A percentile compares a stretch with the other conserved stretches of the same genome.
Conservation (phyloP, 2,329 filamentous ascomycete species). For the Tolypocladium inflatum region DNA sequence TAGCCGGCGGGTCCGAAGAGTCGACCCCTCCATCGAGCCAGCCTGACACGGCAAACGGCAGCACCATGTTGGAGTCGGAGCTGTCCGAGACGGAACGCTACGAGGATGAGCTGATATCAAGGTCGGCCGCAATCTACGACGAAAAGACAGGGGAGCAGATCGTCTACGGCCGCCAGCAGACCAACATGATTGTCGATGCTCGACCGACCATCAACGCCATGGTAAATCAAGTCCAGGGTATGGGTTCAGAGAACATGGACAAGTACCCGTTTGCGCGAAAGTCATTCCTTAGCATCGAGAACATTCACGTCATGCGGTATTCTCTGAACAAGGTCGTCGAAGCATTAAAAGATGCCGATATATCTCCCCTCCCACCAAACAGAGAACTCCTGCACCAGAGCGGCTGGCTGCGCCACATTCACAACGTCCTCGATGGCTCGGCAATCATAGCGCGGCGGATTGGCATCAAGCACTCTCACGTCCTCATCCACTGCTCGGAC, state of each 20-base stretch:
- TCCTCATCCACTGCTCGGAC: slow-evolving; percentile 94
- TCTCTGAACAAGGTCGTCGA: slow-evolving; percentile 84
- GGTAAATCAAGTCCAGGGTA: slow-evolving; percentile 86
- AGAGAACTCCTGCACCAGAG: slow-evolving; percentile 73
- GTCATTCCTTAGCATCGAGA: slow-evolving; percentile 90
- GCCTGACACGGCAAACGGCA: slow-evolving; percentile 32
- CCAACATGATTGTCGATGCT: slow-evolving; percentile 92
- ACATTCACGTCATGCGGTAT: slow-evolving; percentile 95
- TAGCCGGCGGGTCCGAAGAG: slow-evolving; percentile 22
- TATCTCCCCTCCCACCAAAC: slow-evolving; percentile 73
- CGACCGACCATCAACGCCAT: slow-evolving; percentile 89
- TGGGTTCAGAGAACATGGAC: slow-evolving; percentile 96
- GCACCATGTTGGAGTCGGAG: slow-evolving; percentile 33
- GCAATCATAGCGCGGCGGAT: slow-evolving; percentile 78
- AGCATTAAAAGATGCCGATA: slow-evolving; percentile 83
- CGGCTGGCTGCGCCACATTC: slow-evolving; percentile 85
- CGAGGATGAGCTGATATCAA: slow-evolving; percentile 56
- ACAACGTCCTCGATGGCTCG: slow-evolving; percentile 73
- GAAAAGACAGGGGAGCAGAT: slow-evolving; percentile 51
- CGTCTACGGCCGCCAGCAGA: slow-evolving; percentile 86
- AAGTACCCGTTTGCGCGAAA: slow-evolving; percentile 90
- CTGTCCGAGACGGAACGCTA: slow-evolving; percentile 52
- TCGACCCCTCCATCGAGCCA: slow-evolving; percentile 34
- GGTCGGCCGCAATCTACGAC: slow-evolving; percentile 34
- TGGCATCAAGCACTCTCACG: slow-evolving; percentile 86